These are phyloP conservation scores for Botrytis paeoniae DNA, from an alignment of 2,329 filamentous ascomycete genomes.

Conservation along the genomic window DNA sequence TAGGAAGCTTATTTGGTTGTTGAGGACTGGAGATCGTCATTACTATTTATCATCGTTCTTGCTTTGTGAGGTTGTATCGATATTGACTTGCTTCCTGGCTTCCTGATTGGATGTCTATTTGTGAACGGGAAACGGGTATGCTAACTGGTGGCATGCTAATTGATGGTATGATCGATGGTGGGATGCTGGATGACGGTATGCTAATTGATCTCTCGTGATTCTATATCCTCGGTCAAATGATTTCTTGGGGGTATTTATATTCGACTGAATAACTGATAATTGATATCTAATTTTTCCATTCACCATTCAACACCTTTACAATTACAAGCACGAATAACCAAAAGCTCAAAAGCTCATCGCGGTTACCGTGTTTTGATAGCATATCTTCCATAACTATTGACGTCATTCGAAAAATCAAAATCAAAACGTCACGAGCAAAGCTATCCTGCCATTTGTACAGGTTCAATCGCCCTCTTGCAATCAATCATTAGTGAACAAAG, in stretches of 20 bases:
- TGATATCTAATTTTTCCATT: neutral
- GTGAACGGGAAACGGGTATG: neutral
- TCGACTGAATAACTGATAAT: neutral
- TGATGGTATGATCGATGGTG: neutral
- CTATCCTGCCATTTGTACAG: neutral
- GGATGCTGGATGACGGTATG: neutral
- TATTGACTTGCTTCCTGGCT: neutral
- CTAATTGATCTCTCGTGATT: neutral
- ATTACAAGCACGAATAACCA: neutral
- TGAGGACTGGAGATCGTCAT: neutral
- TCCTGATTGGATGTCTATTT: neutral
- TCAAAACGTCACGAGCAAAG: neutral
- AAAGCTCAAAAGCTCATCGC: neutral
- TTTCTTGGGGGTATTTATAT: neutral
- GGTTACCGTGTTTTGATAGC: neutral
- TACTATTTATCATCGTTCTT: neutral
- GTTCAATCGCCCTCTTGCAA: neutral
- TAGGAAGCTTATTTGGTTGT: neutral
- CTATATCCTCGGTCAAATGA: neutral
- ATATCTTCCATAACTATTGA: neutral
- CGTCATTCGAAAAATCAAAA: neutral
- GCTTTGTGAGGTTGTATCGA: neutral
- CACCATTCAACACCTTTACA: neutral
- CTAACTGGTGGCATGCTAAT: neutral
- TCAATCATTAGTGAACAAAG: neutral